phyloP scores from a whole-genome alignment of 2,329 filamentous ascomycete genomes.

The Aureobasidium sp. region DNA sequence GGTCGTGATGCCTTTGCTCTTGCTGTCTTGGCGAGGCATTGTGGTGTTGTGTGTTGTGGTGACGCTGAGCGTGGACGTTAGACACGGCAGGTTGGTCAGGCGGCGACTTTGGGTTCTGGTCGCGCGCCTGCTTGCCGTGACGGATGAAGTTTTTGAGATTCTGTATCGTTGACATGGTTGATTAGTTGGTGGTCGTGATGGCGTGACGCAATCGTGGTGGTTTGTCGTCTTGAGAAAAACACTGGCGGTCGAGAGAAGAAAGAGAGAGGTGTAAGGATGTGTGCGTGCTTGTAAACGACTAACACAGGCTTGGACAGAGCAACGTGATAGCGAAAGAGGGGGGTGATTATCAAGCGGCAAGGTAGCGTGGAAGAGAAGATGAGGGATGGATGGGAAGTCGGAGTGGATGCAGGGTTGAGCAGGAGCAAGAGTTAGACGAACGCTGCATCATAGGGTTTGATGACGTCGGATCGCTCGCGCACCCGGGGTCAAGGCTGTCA shows the following conservation, averaged over 20 bases:
- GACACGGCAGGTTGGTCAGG: slow-evolving; percentile 56
- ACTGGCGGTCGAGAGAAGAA: not conserved
- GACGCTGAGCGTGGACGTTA: slow-evolving; percentile 51
- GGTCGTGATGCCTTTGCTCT: slow-evolving; percentile 25
- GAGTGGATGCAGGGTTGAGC: slow-evolving; percentile 5
- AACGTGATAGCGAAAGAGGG: not conserved
- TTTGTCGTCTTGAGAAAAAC: not conserved
- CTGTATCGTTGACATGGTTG: slow-evolving; percentile 67
- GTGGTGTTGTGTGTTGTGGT: slow-evolving; percentile 44
- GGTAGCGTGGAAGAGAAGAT: slow-evolving; percentile 1
- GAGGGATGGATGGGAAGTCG: slow-evolving; percentile 7
- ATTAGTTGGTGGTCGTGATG: not conserved
- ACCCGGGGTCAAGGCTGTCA: slow-evolving; percentile 10
- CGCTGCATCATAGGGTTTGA: slow-evolving; percentile 10
- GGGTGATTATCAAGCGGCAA: not conserved
- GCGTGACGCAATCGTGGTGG: not conserved
- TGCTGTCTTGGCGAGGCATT: slow-evolving; percentile 25
- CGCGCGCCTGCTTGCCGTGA: slow-evolving; percentile 90
- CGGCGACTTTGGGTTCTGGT: slow-evolving; percentile 47
- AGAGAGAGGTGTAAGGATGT: not conserved
- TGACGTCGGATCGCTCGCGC: slow-evolving; percentile 8
- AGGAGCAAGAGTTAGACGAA: slow-evolving; percentile 11
- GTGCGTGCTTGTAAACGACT: not conserved
- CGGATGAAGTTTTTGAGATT: slow-evolving; percentile 97
- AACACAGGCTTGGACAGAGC: not conserved